Percentiles rank a stretch among this genome's conserved stretches.
Evolutionary conservation across 805 yeast species (phyloP).

Genomic region (Saccharomyces mikatae): DNA sequence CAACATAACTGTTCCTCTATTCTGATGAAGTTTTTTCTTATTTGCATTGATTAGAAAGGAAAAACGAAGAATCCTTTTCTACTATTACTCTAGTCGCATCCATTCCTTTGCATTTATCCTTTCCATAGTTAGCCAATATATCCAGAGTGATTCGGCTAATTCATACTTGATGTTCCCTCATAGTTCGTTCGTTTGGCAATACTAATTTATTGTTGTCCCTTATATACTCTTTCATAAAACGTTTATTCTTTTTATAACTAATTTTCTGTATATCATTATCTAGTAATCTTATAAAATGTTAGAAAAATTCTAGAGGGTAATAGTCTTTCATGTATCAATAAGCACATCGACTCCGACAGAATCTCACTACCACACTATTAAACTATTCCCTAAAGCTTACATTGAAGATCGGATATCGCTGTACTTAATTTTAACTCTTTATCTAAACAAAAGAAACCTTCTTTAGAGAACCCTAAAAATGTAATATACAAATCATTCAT

Average conservation of each 20-base stretch:
- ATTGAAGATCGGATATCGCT: background rate
- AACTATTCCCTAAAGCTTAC: background rate
- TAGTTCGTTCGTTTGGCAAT: background rate
- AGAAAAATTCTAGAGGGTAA: background rate
- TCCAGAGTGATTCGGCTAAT: background rate
- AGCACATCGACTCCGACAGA: background rate
- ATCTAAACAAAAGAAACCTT: background rate
- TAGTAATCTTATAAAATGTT: background rate
- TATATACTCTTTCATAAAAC: background rate
- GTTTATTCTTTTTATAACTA: background rate
- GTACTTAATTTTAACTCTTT: background rate
- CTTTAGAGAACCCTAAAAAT: background rate
- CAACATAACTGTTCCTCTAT: background rate
- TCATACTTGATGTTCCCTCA: background rate
- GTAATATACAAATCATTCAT: background rate
- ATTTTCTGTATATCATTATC: background rate
- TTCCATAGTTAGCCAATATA: background rate
- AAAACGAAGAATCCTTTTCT: slow-evolving; percentile 15
- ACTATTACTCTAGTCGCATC: slow-evolving; percentile 6
- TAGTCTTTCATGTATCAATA: background rate
- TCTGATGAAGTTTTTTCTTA: background rate
- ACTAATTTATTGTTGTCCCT: background rate
- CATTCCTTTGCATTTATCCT: slow-evolving; percentile 10
- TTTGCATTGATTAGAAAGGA: background rate
- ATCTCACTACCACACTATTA: background rate